phyloP scores from a whole-genome alignment of 768 basidiomycete genomes.

The Phlebiopsis flavidoalba region DNA sequence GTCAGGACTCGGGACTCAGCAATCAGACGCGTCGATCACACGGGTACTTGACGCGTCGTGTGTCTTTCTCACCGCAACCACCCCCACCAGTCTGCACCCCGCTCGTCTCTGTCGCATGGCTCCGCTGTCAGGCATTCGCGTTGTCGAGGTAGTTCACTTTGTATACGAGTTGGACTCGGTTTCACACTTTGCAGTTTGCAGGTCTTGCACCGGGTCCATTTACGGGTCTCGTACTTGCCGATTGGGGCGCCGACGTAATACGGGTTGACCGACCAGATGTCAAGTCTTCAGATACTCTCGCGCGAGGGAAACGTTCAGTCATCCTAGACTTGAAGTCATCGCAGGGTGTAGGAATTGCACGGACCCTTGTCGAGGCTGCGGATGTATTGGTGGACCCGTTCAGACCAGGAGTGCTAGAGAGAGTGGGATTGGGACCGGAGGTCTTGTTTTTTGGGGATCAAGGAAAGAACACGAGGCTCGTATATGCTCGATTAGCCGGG shows the following conservation, averaged over 20 bases:
- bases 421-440: constrained; percentile 70
- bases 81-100: background rate
- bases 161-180: background rate
- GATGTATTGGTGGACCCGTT: constrained; percentile 84
- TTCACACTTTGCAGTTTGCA: constrained; percentile 48
- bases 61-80: background rate
- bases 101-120: constrained; percentile 1
- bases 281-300: constrained; percentile 42
- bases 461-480: constrained; percentile 56
- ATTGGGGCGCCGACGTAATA: constrained; percentile 73
- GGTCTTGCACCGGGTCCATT: constrained; percentile 82
- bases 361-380: constrained; percentile 55
- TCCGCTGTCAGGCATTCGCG: constrained; percentile 14
- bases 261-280: constrained; percentile 61
- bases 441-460: constrained; percentile 51
- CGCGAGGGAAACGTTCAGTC: constrained; percentile 73
- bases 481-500: constrained; percentile 77
- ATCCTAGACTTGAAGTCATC: constrained; percentile 58
- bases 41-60: no score
- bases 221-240: constrained; percentile 70
- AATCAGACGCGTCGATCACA: no score
- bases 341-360: constrained; percentile 50
- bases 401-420: constrained; percentile 78
- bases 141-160: constrained; percentile 14
- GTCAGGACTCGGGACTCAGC: no score